Evolutionary conservation across 148 eudicot genomes (phyloP).

Genomic region (Camellia sinensis): DNA sequence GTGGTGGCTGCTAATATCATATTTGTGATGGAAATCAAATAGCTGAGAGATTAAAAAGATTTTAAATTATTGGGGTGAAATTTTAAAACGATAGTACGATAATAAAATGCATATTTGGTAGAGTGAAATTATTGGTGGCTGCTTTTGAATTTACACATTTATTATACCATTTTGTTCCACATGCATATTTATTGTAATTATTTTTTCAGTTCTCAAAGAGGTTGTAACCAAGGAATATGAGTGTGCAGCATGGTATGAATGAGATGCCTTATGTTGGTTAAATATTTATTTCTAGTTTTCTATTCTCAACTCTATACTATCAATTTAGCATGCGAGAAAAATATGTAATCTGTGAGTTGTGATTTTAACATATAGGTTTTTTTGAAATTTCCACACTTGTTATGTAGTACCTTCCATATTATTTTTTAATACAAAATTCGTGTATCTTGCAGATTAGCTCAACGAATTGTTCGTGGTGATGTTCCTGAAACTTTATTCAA

Average conservation of each 20-base stretch:
- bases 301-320: not conserved
- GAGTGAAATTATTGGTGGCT: too few species aligned
- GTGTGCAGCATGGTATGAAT: not conserved
- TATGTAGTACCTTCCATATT: not conserved
- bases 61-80: not conserved
- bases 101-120: too few species aligned
- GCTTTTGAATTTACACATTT: not conserved
- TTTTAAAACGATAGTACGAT: too few species aligned
- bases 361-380: not conserved
- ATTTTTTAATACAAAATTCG: not conserved
- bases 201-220: not conserved
- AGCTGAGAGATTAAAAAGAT: not conserved
- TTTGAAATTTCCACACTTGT: not conserved
- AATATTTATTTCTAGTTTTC: not conserved
- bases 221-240: not conserved
- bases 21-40: not conserved
- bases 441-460: constrained; percentile 76
- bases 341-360: not conserved
- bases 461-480: constrained; percentile 95
- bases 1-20: not conserved
- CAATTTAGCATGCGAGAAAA: not conserved
- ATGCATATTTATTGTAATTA: not conserved
- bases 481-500: constrained; percentile 93
- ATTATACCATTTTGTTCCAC: not conserved
- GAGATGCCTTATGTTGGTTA: not conserved